Percentiles rank a stretch among this genome's conserved stretches.
Evolutionary conservation across 1,284 basidiomycete genomes (phyloP).

Genomic region (Phellinidium pouzarii): DNA sequence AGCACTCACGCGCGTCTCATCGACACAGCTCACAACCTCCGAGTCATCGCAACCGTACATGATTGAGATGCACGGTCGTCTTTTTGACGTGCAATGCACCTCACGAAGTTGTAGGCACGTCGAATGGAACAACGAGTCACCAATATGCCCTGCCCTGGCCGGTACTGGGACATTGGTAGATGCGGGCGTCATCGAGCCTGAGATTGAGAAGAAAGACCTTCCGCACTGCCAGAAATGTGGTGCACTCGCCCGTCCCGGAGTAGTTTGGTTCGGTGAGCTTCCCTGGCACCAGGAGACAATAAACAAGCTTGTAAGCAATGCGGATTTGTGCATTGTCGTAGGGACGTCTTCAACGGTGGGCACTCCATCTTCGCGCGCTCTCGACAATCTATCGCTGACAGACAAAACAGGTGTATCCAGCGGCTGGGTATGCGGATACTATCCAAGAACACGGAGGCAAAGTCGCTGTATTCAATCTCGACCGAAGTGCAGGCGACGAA

Average conservation of each 20-base stretch:
- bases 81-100: conserved; percentile 53
- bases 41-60: conserved; percentile 26
- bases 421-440: conserved; percentile 34
- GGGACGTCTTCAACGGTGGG: conserved; percentile 57
- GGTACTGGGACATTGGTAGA: conserved; percentile 46
- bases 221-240: conserved; percentile 48
- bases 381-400: not conserved
- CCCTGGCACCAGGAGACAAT: conserved; percentile 41
- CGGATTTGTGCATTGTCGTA: conserved; percentile 55
- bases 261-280: conserved; percentile 62
- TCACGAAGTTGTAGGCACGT: conserved; percentile 33
- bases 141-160: conserved; percentile 43
- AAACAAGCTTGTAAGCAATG: conserved; percentile 36
- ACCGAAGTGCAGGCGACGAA: conserved; percentile 27
- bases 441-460: conserved; percentile 36
- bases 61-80: conserved; percentile 62
- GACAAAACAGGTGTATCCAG: conserved; percentile 37
- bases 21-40: conserved; percentile 7
- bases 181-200: conserved; percentile 31
- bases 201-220: conserved; percentile 39
- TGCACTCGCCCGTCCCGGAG: conserved; percentile 48
- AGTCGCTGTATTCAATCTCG: conserved; percentile 41
- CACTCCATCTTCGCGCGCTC: not conserved
- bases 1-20: conserved; percentile 8
- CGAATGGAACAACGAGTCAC: conserved; percentile 37